Evolutionary conservation across 2,329 filamentous ascomycete genomes (phyloP).

Genomic region (Hymenoscyphus fraxineus): DNA sequence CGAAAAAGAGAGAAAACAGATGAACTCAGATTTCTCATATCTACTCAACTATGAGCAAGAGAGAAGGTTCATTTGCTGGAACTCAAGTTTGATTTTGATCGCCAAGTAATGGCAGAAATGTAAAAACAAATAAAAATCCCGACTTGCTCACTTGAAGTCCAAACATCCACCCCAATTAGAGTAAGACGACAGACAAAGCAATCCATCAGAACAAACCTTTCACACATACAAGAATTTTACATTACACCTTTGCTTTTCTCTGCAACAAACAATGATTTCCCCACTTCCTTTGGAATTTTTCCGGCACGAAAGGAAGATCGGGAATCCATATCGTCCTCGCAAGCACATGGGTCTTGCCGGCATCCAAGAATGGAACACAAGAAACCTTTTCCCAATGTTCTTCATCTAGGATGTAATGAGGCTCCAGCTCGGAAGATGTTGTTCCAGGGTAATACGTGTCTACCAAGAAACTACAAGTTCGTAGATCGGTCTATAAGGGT

Average conservation of each 20-base stretch:
- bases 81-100: no score
- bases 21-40: no score
- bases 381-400: slow-evolving; percentile 73
- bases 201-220: not conserved
- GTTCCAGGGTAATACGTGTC: slow-evolving; percentile 74
- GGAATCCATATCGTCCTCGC: slow-evolving; percentile 82
- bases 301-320: slow-evolving; percentile 63
- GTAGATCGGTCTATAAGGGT: slow-evolving; percentile 56
- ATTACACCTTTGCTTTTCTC: slow-evolving; percentile 40
- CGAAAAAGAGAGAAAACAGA: no score
- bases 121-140: not conserved
- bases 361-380: slow-evolving; percentile 79
- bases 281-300: slow-evolving; percentile 71
- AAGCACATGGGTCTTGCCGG: slow-evolving; percentile 66
- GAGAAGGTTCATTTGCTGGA: no score
- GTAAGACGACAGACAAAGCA: not conserved
- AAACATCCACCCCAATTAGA: not conserved
- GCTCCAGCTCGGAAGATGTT: slow-evolving; percentile 64
- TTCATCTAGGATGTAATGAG: slow-evolving; percentile 70
- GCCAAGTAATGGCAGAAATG: no score
- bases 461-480: slow-evolving; percentile 76
- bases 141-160: not conserved
- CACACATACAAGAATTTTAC: not conserved
- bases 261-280: slow-evolving; percentile 82
- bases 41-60: no score